phyloP scores from a whole-genome alignment of 1,139 yeast species.

The Hemisphaericaspora xylofermentans region DNA sequence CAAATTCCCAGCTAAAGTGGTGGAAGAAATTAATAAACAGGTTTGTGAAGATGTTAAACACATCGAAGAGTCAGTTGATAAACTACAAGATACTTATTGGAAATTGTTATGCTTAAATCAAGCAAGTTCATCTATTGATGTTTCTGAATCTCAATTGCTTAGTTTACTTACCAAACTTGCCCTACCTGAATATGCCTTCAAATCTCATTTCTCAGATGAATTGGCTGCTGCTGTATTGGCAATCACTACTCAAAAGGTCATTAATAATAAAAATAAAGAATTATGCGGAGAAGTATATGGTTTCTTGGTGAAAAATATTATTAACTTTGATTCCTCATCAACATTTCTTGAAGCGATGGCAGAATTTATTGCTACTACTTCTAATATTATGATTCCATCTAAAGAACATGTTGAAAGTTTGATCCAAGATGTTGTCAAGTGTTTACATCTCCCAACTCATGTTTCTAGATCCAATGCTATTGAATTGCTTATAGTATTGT shows the following conservation, averaged over 20 bases:
- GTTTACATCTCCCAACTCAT: conserved; percentile 47
- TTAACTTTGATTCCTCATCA: conserved; percentile 16
- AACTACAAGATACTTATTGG: conserved; percentile 11
- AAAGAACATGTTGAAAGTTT: conserved; percentile 8
- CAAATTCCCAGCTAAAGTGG: not conserved
- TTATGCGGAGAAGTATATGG: conserved; percentile 1
- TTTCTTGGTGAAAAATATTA: conserved; percentile 21
- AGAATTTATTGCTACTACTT: conserved; percentile 2
- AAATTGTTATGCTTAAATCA: conserved; percentile 11
- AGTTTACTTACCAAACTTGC: conserved; percentile 12
- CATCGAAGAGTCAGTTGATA: conserved; percentile 5
- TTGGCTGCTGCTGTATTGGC: conserved; percentile 8
- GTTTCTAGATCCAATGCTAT: conserved; percentile 48
- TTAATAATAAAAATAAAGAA: not conserved
- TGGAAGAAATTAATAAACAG: not conserved
- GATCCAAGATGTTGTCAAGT: conserved; percentile 28
- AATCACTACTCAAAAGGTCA: conserved; percentile 6
- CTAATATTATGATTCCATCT: not conserved
- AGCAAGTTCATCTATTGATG: conserved; percentile 1
- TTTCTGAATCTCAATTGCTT: conserved; percentile 11
- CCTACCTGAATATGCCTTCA: not conserved
- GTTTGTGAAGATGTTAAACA: not conserved
- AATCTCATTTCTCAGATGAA: conserved; percentile 8
- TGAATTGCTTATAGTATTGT: conserved; percentile 34
- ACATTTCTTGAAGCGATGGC: conserved; percentile 10